Base-by-base conservation (phyloP, 2,329 filamentous ascomycete genomes). In the Pestalotiopsis fici region DNA sequence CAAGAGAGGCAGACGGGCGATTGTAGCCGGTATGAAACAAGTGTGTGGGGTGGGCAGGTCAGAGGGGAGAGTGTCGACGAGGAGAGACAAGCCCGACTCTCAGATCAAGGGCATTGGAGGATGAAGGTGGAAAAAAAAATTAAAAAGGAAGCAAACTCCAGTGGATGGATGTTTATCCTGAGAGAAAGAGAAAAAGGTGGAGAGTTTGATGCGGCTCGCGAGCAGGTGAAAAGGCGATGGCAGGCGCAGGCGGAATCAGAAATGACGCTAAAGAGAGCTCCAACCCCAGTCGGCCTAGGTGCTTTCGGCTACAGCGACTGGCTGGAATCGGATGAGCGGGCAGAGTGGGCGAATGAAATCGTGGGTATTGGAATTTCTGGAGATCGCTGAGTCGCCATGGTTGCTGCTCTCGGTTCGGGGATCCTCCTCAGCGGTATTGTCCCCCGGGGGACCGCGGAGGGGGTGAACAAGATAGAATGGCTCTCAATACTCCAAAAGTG, bases 171-270 rank as follows among this genome's bases (percentile, higher is more conserved):
- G 68, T 70, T 39, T 65, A 65, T 56, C 69, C 65, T 66, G 72
- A 67, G 67, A 70, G 67, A 66, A 71, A 72, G 68, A 73, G 75
- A 75, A 76, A 77, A 76, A 77, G 76, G 77, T 78, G 77, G 78
- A 79, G 76, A 77, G 76, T 74, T 71, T 50, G 74, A 61, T 54
- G 65, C 60, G 59, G 39, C 65, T 76, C 76, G 72, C 57, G 74
- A 76, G 43, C 43, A 50, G 75, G 35, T 47, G 56, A 75, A 74
- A 71, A 73, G 71, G 67, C 67, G 70, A 75, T 72, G 73, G 69
- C 69, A 70, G 66, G 59, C 57, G 28, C 59, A 68, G 69, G 69
- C 68, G 67, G 64, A 59, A 60, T 59, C 35, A 54, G 68, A 71
- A 71, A 69, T 65, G 65, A 67, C 68, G 68, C 64, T 66, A 66